Percentiles rank a stretch among this genome's conserved stretches.
Conservation (phyloP, 208 protist species). For the Trypanosoma brucei region DNA sequence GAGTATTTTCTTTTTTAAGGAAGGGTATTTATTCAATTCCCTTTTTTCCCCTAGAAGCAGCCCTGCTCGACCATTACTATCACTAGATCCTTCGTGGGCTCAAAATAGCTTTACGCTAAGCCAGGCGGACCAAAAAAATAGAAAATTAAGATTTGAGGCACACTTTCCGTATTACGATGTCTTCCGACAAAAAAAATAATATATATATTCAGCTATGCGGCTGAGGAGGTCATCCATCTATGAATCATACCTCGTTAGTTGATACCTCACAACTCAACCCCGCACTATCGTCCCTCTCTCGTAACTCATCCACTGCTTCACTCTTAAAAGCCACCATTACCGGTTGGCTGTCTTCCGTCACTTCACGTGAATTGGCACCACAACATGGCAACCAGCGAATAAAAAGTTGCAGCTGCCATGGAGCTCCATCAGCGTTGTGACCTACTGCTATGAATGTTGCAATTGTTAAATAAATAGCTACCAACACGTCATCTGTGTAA, state of each 20-base stretch:
- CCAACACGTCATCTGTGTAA: background rate
- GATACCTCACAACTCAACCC: too few relatives aligned
- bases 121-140: too few relatives aligned
- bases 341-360: constrained; percentile 3
- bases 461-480: constrained; percentile 42
- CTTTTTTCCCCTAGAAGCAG: too few relatives aligned
- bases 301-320: background rate
- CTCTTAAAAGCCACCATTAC: background rate
- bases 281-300: background rate
- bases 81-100: too few relatives aligned
- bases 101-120: too few relatives aligned
- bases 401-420: constrained; percentile 69
- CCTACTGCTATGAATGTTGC: constrained; percentile 55
- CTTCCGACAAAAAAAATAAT: too few relatives aligned
- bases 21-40: too few relatives aligned
- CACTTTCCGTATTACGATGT: too few relatives aligned
- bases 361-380: constrained; percentile 26
- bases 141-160: too few relatives aligned
- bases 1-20: too few relatives aligned
- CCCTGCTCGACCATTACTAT: too few relatives aligned
- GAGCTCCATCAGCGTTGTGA: constrained; percentile 56
- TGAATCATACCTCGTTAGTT: background rate
- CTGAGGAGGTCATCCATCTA: background rate
- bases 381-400: constrained; percentile 74
- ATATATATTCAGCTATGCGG: too few relatives aligned